Conservation (phyloP, 257 asterid genomes). For the Schizonepeta tenuifolia region DNA sequence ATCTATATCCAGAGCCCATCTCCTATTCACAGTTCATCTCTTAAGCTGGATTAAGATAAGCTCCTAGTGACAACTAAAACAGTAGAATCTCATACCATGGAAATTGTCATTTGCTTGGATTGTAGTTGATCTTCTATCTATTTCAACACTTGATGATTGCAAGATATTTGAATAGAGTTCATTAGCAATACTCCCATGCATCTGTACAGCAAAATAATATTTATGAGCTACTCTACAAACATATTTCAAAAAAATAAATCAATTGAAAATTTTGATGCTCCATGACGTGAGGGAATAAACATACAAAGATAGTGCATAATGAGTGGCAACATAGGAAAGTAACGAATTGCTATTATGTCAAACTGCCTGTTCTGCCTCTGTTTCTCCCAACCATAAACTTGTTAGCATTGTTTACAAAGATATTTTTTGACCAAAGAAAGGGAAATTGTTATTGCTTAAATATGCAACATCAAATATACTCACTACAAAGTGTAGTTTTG, state of each 20-base stretch:
- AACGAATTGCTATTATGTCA: not conserved
- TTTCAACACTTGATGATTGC: constrained; percentile 41
- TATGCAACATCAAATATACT: no score
- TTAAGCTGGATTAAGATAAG: not conserved
- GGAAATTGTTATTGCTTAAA: no score
- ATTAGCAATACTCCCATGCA: constrained; percentile 51
- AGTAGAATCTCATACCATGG: constrained; percentile 37
- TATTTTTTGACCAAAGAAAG: no score
- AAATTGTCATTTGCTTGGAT: constrained; percentile 19
- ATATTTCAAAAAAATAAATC: constrained; percentile 6
- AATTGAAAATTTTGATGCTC: constrained; percentile 1
- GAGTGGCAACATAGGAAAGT: not conserved
- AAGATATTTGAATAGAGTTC: constrained; percentile 53
- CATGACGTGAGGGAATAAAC: not conserved
- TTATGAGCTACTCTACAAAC: constrained; percentile 10
- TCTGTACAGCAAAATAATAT: constrained; percentile 29
- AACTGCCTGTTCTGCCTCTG: not conserved
- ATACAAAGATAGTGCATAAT: not conserved
- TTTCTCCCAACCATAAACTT: not conserved
- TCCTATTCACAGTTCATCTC: not conserved
- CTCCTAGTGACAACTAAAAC: not conserved
- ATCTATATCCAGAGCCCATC: no score
- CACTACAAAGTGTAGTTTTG: no score
- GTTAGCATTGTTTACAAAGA: no score
- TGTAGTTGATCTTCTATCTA: constrained; percentile 35